Evolutionary conservation across 305 asterid genomes (phyloP).

Genomic region (Andrographis paniculata): DNA sequence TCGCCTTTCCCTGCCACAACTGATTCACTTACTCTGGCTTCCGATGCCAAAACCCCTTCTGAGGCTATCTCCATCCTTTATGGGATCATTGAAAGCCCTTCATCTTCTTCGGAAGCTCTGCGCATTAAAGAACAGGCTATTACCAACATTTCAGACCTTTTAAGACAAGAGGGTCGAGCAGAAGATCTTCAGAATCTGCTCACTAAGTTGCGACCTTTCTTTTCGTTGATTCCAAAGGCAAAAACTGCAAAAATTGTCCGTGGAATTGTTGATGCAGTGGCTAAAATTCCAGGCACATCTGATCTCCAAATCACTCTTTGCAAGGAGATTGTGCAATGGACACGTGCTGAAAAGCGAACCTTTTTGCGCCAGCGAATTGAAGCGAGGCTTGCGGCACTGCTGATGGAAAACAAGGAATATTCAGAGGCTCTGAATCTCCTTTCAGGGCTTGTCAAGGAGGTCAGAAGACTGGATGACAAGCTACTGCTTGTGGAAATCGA

Average conservation of each 20-base stretch:
- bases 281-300: slow-evolving; percentile 56
- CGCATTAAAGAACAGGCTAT: slow-evolving; percentile 53
- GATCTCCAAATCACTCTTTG: slow-evolving; percentile 60
- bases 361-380: slow-evolving; percentile 59
- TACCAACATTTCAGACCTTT: slow-evolving; percentile 44
- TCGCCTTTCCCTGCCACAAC: slow-evolving; percentile 36
- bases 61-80: slow-evolving; percentile 50
- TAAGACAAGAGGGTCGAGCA: slow-evolving; percentile 46
- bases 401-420: slow-evolving; percentile 55
- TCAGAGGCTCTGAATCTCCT: slow-evolving; percentile 53
- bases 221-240: slow-evolving; percentile 58
- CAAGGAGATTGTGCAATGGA: slow-evolving; percentile 64
- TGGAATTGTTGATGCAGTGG: slow-evolving; percentile 43
- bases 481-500: slow-evolving; percentile 52
- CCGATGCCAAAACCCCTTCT: slow-evolving; percentile 42
- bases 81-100: slow-evolving; percentile 38
- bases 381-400: slow-evolving; percentile 54
- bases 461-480: slow-evolving; percentile 57
- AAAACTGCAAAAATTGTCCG: slow-evolving; percentile 67
- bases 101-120: slow-evolving; percentile 56
- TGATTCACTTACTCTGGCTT: slow-evolving; percentile 38
- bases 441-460: slow-evolving; percentile 58
- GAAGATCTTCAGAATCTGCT: slow-evolving; percentile 44
- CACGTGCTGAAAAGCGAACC: slow-evolving; percentile 51
- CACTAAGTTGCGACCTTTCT: slow-evolving; percentile 44